Evolutionary conservation across 208 protist genomes (phyloP).

Genomic region (Acanthamoeba lenticulata): DNA sequence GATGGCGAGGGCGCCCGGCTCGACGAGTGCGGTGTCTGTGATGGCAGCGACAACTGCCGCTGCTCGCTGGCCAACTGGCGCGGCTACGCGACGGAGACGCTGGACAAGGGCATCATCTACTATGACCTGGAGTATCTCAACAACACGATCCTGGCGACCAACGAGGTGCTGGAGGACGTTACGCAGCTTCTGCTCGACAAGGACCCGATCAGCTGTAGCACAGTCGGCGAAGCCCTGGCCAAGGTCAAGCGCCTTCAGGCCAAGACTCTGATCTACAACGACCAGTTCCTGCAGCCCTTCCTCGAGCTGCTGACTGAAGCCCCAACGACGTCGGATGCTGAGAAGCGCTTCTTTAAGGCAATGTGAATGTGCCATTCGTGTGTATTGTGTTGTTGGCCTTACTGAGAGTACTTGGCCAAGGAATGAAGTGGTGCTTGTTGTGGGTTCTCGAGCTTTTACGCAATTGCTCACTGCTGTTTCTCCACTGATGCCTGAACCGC

Average conservation of each 20-base stretch:
- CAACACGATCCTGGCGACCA: neutral
- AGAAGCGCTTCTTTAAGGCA: neutral
- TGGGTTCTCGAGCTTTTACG: no score
- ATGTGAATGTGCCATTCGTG: neutral
- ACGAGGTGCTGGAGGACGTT: neutral
- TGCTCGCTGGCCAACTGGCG: slow-evolving; percentile 39
- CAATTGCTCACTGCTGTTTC: no score
- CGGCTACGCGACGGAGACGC: neutral
- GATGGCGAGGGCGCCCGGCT: neutral
- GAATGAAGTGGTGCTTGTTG: no score
- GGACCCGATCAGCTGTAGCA: neutral
- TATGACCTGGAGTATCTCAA: neutral
- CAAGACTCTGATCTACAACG: neutral
- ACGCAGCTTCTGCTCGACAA: neutral
- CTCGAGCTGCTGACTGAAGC: neutral
- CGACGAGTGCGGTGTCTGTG: neutral
- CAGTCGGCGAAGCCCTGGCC: neutral
- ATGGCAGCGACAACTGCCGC: neutral
- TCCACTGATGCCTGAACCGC: no score
- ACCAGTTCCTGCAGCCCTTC: neutral
- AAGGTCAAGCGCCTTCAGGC: neutral
- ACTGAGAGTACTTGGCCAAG: no score
- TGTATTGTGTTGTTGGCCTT: no score
- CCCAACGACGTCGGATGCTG: neutral
- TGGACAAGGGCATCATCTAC: neutral